phyloP scores from a whole-genome alignment of 1,284 basidiomycete species.

The Stereum hirsutum region DNA sequence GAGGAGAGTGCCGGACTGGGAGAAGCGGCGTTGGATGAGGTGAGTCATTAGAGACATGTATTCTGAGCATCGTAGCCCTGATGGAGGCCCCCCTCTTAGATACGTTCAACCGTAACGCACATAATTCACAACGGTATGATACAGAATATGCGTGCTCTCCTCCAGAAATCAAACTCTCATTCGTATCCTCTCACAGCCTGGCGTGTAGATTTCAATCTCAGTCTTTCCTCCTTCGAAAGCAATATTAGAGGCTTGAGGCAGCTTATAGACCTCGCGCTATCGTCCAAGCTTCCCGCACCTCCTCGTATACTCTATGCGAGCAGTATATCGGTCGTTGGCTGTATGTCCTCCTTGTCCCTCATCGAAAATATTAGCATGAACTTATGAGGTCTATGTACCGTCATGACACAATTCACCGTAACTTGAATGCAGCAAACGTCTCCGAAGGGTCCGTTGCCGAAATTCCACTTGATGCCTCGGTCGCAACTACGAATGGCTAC shows the following conservation, averaged over 20 bases:
- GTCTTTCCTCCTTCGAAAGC: slow-evolving; percentile 15
- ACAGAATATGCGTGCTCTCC: slow-evolving; percentile 3
- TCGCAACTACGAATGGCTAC: slow-evolving; percentile 20
- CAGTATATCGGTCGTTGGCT: slow-evolving; percentile 21
- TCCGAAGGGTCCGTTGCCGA: slow-evolving; percentile 10
- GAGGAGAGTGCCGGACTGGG: slow-evolving; percentile 15
- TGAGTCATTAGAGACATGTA: slow-evolving; percentile 1
- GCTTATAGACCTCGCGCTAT: slow-evolving; percentile 17
- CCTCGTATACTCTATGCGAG: slow-evolving; percentile 23
- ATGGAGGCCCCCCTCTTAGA: slow-evolving; percentile 5
- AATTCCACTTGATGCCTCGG: slow-evolving; percentile 13
- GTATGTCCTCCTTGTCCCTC: slow-evolving; percentile 10
- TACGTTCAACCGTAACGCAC: slow-evolving; percentile 18
- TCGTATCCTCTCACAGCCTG: slow-evolving; percentile 17
- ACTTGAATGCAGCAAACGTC: not conserved
- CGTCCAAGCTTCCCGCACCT: slow-evolving; percentile 14
- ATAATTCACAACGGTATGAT: slow-evolving; percentile 25
- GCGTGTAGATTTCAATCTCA: slow-evolving; percentile 25
- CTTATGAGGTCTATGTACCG: not conserved
- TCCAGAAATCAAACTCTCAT: slow-evolving; percentile 9
- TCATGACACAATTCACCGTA: not conserved
- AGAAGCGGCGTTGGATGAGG: slow-evolving; percentile 14
- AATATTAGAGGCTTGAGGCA: slow-evolving; percentile 12
- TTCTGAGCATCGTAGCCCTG: too few relatives aligned
- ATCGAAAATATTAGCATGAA: not conserved